Evolutionary conservation across 352 stramenopile species (phyloP).

Genomic region (Phytophthora litchii): DNA sequence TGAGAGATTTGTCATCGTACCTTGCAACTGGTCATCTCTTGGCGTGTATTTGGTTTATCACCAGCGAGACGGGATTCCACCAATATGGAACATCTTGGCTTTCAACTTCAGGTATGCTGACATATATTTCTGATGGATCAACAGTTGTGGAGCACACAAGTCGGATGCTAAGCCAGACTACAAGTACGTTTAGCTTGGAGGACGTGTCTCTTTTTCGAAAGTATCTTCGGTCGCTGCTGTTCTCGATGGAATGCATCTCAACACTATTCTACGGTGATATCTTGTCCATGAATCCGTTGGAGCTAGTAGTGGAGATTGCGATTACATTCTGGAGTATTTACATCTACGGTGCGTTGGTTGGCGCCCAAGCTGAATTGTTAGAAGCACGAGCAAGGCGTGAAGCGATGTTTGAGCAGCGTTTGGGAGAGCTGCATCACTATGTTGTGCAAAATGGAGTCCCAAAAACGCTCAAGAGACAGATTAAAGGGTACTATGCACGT

Average conservation of each 20-base stretch:
- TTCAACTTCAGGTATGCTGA: slow-evolving; percentile 55
- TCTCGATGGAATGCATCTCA: slow-evolving; percentile 69
- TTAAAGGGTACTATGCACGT: slow-evolving; percentile 74
- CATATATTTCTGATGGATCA: slow-evolving; percentile 19
- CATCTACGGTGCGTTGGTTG: slow-evolving; percentile 69
- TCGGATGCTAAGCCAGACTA: slow-evolving; percentile 17
- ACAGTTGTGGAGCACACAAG: slow-evolving; percentile 4
- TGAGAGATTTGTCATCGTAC: slow-evolving; percentile 47
- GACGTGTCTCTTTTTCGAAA: slow-evolving; percentile 55
- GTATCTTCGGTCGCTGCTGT: slow-evolving; percentile 70
- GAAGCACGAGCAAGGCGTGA: slow-evolving; percentile 49
- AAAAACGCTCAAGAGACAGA: slow-evolving; percentile 66
- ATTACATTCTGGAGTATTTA: slow-evolving; percentile 75
- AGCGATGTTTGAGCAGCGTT: slow-evolving; percentile 66
- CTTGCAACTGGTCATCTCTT: slow-evolving; percentile 66
- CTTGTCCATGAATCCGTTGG: slow-evolving; percentile 65
- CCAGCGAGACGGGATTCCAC: slow-evolving; percentile 49
- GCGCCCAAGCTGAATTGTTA: slow-evolving; percentile 57
- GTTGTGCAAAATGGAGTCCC: slow-evolving; percentile 68
- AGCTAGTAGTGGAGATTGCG: slow-evolving; percentile 56
- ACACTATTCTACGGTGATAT: slow-evolving; percentile 80
- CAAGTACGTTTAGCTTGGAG: slow-evolving; percentile 4
- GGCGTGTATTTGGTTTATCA: slow-evolving; percentile 61
- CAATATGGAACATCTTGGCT: slow-evolving; percentile 52
- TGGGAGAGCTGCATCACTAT: slow-evolving; percentile 74